Percentiles rank a stretch among this genome's conserved stretches.
Conservation (phyloP, 306 rosid genomes). For the Begonia peltatifolia region DNA sequence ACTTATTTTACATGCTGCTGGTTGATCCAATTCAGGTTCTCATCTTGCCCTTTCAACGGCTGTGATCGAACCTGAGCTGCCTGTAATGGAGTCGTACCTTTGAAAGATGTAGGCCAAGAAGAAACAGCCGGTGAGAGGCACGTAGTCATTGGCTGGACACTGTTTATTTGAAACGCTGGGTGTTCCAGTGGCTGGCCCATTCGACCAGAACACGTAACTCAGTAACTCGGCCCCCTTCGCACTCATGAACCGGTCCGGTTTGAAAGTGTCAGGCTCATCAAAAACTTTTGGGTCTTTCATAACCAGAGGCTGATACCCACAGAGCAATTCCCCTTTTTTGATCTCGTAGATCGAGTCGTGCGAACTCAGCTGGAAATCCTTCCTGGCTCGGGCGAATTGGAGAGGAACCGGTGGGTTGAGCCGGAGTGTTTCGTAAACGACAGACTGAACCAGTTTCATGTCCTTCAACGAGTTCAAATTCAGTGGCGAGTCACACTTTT, state of each 20-base stretch:
- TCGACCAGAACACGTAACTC: slow-evolving; percentile 70
- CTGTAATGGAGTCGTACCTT: slow-evolving; percentile 62
- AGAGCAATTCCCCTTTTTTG: slow-evolving; percentile 76
- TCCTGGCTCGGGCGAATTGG: slow-evolving; percentile 72
- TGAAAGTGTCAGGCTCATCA: slow-evolving; percentile 56
- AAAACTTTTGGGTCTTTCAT: slow-evolving; percentile 56
- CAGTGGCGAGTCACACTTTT: slow-evolving; percentile 41
- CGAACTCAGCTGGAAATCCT: slow-evolving; percentile 50
- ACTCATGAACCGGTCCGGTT: slow-evolving; percentile 51
- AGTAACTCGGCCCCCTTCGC: slow-evolving; percentile 41
- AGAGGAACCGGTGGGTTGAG: slow-evolving; percentile 76
- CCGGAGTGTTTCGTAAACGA: slow-evolving; percentile 75
- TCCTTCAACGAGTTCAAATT: slow-evolving; percentile 44
- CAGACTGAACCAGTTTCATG: slow-evolving; percentile 46
- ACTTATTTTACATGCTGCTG: slow-evolving; percentile 3
- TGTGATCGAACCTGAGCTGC: slow-evolving; percentile 40
- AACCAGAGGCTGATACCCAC: slow-evolving; percentile 62
- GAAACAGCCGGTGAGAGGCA: slow-evolving; percentile 40
- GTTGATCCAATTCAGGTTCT: background rate
- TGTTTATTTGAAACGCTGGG: slow-evolving; percentile 54
- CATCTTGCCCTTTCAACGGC: slow-evolving; percentile 32
- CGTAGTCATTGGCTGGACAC: slow-evolving; percentile 67
- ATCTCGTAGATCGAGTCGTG: slow-evolving; percentile 40
- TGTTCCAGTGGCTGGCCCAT: slow-evolving; percentile 69
- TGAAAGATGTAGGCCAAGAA: slow-evolving; percentile 44